Evolutionary conservation across 257 asterid genomes (phyloP).

Genomic region (Phtheirospermum japonicum): DNA sequence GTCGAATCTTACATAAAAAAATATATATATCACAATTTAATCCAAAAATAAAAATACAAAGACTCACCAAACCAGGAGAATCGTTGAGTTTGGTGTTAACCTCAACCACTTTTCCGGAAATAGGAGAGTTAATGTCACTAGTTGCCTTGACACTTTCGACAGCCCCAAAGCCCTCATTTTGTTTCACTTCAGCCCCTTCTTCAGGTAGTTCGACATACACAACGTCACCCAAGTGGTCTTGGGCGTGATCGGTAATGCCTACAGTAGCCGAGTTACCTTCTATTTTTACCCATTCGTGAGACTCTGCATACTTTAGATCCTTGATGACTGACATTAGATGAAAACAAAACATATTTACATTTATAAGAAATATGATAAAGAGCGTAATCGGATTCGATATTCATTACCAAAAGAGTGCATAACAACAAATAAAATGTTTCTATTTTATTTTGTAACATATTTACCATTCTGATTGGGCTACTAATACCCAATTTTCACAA

Average conservation of each 20-base stretch:
- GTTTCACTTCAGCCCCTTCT: conserved; percentile 58
- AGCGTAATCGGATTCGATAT: background rate
- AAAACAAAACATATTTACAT: background rate
- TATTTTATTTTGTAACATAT: no score
- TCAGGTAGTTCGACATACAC: conserved; percentile 93
- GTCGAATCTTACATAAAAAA: no score
- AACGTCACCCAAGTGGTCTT: conserved; percentile 90
- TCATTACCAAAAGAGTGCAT: no score
- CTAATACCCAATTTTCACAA: no score
- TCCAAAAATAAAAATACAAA: background rate
- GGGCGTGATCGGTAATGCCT: conserved; percentile 95
- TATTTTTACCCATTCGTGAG: conserved; percentile 94
- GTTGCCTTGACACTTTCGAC: conserved; percentile 98
- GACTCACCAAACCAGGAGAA: conserved; percentile 88
- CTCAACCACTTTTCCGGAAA: conserved; percentile 81
- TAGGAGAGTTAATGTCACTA: conserved; percentile 87
- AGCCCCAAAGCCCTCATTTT: conserved; percentile 86
- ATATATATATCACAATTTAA: no score
- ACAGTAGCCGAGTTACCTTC: conserved; percentile 74
- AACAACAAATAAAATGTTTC: no score
- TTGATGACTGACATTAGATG: conserved; percentile 57
- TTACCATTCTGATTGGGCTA: no score
- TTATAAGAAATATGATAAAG: background rate
- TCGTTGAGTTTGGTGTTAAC: conserved; percentile 62
- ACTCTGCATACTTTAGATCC: conserved; percentile 83